Conservation (phyloP, 2,329 filamentous ascomycete genomes). For the Phaeosphaeria sp. region DNA sequence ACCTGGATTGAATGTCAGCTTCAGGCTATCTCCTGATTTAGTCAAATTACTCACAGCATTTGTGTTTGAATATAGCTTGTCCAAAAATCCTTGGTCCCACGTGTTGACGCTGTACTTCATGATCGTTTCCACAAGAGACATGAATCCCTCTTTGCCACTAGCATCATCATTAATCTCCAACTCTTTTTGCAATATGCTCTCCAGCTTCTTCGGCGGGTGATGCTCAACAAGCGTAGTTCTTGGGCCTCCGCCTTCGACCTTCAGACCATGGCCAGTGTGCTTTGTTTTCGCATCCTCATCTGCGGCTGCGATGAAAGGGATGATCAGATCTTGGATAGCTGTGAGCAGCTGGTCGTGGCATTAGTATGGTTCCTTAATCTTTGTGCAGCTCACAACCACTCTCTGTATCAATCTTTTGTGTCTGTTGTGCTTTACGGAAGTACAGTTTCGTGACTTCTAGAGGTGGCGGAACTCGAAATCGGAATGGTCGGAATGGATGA, state of each 20-base stretch:
- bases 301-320: constrained; percentile 74
- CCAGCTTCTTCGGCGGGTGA: constrained; percentile 52
- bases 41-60: constrained; percentile 67
- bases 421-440: not conserved
- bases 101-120: constrained; percentile 92
- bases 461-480: constrained; percentile 4
- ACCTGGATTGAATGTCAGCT: constrained; percentile 56
- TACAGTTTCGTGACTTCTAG: constrained; percentile 5
- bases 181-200: constrained; percentile 43
- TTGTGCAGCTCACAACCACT: not conserved
- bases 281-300: constrained; percentile 67
- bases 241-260: constrained; percentile 68
- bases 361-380: not conserved
- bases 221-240: constrained; percentile 53
- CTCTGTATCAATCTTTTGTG: not conserved
- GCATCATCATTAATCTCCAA: constrained; percentile 48
- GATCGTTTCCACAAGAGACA: constrained; percentile 67
- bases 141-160: constrained; percentile 51
- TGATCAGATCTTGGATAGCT: constrained; percentile 70
- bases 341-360: constrained; percentile 15
- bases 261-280: constrained; percentile 62
- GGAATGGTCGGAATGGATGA: constrained; percentile 11
- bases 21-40: not conserved
- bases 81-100: constrained; percentile 96
- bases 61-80: constrained; percentile 92